Percentiles rank a stretch among this genome's conserved stretches.
phyloP scores from a whole-genome alignment of 192 early-diverging fungal genomes.

The Backusella parvicylindrica region DNA sequence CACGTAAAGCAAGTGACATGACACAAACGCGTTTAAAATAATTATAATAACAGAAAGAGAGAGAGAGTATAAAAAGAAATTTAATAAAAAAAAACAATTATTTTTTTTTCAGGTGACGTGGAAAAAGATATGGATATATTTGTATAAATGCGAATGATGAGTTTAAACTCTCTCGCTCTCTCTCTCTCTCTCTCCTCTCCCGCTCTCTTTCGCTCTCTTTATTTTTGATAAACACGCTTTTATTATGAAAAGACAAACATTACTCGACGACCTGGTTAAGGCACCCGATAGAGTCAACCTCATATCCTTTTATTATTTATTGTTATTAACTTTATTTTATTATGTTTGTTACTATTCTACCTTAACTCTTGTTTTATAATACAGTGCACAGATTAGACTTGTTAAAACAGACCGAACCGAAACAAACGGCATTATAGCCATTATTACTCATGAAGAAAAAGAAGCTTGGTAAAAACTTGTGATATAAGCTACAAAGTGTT shows the following conservation, averaged over 20 bases:
- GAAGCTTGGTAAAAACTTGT: slow-evolving; percentile 18
- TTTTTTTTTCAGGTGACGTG: neutral
- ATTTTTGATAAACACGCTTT: neutral
- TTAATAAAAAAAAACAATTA: neutral
- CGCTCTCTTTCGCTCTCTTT: neutral
- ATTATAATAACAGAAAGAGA: neutral
- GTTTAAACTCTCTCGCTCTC: neutral
- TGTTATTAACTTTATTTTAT: neutral
- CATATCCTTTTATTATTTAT: slow-evolving; percentile 20
- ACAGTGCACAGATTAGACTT: neutral
- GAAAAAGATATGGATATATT: neutral
- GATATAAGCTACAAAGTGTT: neutral
- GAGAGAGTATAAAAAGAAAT: neutral
- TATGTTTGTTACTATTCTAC: neutral
- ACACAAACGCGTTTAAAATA: neutral
- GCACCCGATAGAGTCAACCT: slow-evolving; percentile 6
- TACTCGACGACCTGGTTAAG: slow-evolving; percentile 6
- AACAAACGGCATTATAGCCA: neutral
- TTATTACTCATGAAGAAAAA: neutral
- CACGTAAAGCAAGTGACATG: slow-evolving; percentile 55
- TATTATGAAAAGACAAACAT: neutral
- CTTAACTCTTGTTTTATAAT: slow-evolving; percentile 2
- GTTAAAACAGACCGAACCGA: neutral
- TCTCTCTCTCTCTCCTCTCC: neutral
- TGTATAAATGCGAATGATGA: neutral